These are phyloP conservation scores for Biscutella auriculata DNA, from an alignment of 441 rosid species.

Conservation along the genomic window DNA sequence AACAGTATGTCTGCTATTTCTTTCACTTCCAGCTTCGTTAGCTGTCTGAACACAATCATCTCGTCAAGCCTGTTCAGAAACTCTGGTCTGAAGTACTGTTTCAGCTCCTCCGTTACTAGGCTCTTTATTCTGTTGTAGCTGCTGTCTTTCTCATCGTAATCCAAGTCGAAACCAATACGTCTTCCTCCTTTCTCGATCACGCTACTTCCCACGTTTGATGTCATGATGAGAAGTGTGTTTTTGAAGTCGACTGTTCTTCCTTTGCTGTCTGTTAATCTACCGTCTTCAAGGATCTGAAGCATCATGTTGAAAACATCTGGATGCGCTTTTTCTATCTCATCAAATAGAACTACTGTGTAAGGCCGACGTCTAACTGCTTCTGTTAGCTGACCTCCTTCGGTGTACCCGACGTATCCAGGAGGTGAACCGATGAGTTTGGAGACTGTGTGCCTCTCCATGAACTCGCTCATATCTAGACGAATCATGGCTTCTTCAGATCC, in stretches of 20 bases:
- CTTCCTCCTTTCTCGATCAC: conserved; percentile 91
- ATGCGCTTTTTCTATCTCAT: conserved; percentile 95
- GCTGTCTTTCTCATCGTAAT: conserved; percentile 80
- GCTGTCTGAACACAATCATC: conserved; percentile 33
- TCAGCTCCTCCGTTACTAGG: conserved; percentile 35
- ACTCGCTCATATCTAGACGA: conserved; percentile 93
- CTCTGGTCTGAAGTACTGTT: conserved; percentile 37
- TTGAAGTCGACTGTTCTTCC: conserved; percentile 95
- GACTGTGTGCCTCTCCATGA: conserved; percentile 91
- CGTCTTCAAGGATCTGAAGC: conserved; percentile 96
- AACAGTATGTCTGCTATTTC: conserved; percentile 34
- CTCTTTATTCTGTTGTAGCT: conserved; percentile 81
- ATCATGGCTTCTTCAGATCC: conserved; percentile 96
- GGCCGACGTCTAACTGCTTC: conserved; percentile 95
- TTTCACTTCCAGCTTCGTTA: conserved; percentile 24
- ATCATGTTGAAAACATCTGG: conserved; percentile 96
- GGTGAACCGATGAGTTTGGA: conserved; percentile 96
- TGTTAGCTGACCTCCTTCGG: conserved; percentile 90
- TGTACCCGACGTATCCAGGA: conserved; percentile 92
- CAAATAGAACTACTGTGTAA: conserved; percentile 73
- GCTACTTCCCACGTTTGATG: conserved; percentile 88
- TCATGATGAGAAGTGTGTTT: conserved; percentile 88
- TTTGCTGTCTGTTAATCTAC: conserved; percentile 91
- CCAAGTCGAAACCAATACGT: conserved; percentile 74
- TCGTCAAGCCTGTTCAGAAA: conserved; percentile 38